phyloP scores from a whole-genome alignment of 2,329 filamentous ascomycete species.

The Penicillium olsonii region DNA sequence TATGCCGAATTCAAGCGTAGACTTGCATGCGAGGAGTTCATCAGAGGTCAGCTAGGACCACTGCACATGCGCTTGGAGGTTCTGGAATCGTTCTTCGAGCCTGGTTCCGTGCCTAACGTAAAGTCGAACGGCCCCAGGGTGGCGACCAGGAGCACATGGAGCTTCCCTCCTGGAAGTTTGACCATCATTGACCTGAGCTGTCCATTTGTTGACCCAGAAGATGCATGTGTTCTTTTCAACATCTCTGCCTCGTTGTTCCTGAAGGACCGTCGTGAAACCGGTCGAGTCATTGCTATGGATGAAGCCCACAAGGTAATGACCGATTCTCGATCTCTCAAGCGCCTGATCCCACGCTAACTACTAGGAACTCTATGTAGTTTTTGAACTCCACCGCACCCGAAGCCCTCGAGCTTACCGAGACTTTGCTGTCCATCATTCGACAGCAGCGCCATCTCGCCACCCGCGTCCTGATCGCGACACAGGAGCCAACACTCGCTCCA shows the following conservation, averaged over 20 bases:
- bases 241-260: slow-evolving; percentile 69
- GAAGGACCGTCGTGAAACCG: slow-evolving; percentile 51
- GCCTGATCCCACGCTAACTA: background rate
- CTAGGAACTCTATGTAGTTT: background rate
- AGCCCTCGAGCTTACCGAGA: slow-evolving; percentile 3
- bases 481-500: slow-evolving; percentile 7
- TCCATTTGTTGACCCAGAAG: slow-evolving; percentile 66
- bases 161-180: slow-evolving; percentile 17
- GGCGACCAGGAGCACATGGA: slow-evolving; percentile 24
- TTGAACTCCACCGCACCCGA: background rate
- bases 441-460: slow-evolving; percentile 5
- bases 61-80: slow-evolving; percentile 63
- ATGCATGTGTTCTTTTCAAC: slow-evolving; percentile 71
- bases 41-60: slow-evolving; percentile 53
- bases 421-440: slow-evolving; percentile 1
- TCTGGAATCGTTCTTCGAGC: slow-evolving; percentile 64
- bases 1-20: slow-evolving; percentile 48
- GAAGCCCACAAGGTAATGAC: slow-evolving; percentile 64
- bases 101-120: slow-evolving; percentile 4
- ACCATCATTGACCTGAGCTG: slow-evolving; percentile 74
- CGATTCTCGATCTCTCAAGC: too few relatives aligned
- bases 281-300: slow-evolving; percentile 49
- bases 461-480: slow-evolving; percentile 3
- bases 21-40: slow-evolving; percentile 44
- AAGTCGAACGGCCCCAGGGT: too few relatives aligned